Conservation (phyloP, 148 eudicot genomes). For the Rhododendron henanense region DNA sequence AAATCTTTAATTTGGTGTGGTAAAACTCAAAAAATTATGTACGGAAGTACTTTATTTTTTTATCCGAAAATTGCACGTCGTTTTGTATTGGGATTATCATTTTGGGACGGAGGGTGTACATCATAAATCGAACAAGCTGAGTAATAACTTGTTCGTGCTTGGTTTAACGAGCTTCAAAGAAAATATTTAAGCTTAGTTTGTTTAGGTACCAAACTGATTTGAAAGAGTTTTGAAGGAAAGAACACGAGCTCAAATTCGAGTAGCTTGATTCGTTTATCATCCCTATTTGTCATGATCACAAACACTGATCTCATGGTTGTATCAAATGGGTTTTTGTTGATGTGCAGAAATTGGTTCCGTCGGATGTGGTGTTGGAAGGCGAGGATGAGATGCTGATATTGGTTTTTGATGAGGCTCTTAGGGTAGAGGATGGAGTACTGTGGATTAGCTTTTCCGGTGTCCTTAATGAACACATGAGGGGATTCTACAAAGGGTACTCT, state of each 20-base stretch:
- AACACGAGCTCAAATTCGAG: no score
- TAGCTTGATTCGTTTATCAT: no score
- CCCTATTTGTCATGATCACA: no score
- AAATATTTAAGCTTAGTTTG: not conserved
- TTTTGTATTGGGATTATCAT: no score
- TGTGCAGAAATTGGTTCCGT: conserved; percentile 19
- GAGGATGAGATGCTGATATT: conserved; percentile 31
- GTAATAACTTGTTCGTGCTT: not conserved
- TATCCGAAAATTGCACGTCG: no score
- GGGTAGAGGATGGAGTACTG: conserved; percentile 28
- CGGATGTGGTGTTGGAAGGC: conserved; percentile 15
- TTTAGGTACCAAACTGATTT: not conserved
- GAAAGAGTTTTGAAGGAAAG: no score
- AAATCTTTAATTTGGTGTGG: no score
- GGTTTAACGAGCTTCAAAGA: not conserved
- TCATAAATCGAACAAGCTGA: not conserved
- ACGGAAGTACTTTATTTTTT: not conserved
- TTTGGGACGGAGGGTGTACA: not conserved
- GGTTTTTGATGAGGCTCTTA: conserved; percentile 28
- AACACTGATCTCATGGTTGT: not conserved
- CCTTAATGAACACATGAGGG: conserved; percentile 27
- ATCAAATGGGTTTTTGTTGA: not conserved
- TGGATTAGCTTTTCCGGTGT: conserved; percentile 24
- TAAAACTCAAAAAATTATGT: no score
- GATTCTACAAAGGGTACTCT: conserved; percentile 31